phyloP scores from a whole-genome alignment of 768 basidiomycete genomes.

The Suillus alpinus region DNA sequence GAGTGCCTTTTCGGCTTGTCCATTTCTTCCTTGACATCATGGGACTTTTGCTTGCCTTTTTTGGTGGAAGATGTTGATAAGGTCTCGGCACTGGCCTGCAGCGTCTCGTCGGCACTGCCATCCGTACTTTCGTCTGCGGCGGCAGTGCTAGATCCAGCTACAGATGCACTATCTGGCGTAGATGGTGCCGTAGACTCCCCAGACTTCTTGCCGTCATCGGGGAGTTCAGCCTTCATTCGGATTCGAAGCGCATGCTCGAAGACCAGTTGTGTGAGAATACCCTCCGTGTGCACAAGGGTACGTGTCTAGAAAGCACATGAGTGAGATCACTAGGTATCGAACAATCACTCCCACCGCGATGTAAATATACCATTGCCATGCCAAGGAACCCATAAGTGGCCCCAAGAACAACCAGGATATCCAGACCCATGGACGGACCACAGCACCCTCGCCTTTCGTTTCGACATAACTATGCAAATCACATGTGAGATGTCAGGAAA shows the following conservation, averaged over 20 bases:
- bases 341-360: slow-evolving; percentile 17
- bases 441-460: slow-evolving; percentile 42
- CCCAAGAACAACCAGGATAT: slow-evolving; percentile 49
- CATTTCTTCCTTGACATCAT: not conserved
- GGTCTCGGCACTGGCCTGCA: not conserved
- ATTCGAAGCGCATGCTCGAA: slow-evolving; percentile 62
- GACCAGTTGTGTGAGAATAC: slow-evolving; percentile 49
- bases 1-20: slow-evolving; percentile 1
- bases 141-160: slow-evolving; percentile 9
- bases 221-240: slow-evolving; percentile 30
- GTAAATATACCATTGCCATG: slow-evolving; percentile 54
- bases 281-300: slow-evolving; percentile 47
- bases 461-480: slow-evolving; percentile 55
- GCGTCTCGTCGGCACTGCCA: slow-evolving; percentile 3
- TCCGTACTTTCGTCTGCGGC: slow-evolving; percentile 10
- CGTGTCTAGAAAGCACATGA: slow-evolving; percentile 31
- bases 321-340: slow-evolving; percentile 7
- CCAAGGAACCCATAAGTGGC: slow-evolving; percentile 40
- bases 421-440: slow-evolving; percentile 70
- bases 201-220: slow-evolving; percentile 7
- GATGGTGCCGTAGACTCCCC: slow-evolving; percentile 1
- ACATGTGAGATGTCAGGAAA: not conserved
- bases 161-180: slow-evolving; percentile 11
- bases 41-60: slow-evolving; percentile 5
- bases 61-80: not conserved